Conservation (phyloP, 2,329 filamentous ascomycete genomes). For the Colletotrichum spinosum region DNA sequence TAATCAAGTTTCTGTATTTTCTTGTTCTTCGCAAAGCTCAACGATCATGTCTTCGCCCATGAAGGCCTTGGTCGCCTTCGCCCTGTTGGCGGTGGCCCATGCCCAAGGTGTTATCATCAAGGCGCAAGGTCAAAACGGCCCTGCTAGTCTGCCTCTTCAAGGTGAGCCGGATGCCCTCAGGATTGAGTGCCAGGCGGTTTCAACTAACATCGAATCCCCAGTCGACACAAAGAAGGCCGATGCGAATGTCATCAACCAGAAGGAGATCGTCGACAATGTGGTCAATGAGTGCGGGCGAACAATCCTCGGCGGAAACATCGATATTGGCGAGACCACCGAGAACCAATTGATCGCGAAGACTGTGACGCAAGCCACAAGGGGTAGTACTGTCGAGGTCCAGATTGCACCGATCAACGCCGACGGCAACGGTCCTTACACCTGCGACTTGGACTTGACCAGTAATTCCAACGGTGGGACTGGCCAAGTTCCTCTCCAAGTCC, state of each 20-base stretch:
- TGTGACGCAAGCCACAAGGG: slow-evolving; percentile 62
- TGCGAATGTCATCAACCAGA: slow-evolving; percentile 71
- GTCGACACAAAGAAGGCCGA: slow-evolving; percentile 74
- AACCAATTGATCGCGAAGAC: slow-evolving; percentile 57
- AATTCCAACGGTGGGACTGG: slow-evolving; percentile 58
- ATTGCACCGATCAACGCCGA: slow-evolving; percentile 66
- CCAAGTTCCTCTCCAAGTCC: slow-evolving; percentile 60
- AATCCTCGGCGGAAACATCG: slow-evolving; percentile 69
- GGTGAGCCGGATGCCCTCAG: slow-evolving; percentile 43
- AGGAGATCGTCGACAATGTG: slow-evolving; percentile 61
- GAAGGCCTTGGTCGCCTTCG: slow-evolving; percentile 47
- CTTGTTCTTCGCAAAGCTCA: slow-evolving; percentile 37
- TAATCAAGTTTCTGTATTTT: slow-evolving; percentile 36
- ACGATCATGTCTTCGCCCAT: slow-evolving; percentile 50
- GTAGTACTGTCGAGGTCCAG: slow-evolving; percentile 58
- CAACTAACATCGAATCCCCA: slow-evolving; percentile 63
- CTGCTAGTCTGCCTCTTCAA: slow-evolving; percentile 60
- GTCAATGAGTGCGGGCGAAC: slow-evolving; percentile 74
- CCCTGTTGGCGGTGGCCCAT: slow-evolving; percentile 49
- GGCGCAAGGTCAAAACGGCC: slow-evolving; percentile 57
- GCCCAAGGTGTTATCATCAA: slow-evolving; percentile 61
- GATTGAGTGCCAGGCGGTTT: too few species aligned
- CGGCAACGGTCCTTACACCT: slow-evolving; percentile 65
- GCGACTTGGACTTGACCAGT: slow-evolving; percentile 63
- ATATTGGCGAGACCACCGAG: slow-evolving; percentile 68